Conservation (phyloP, 768 basidiomycete species). For the Filobasidium wieringae region DNA sequence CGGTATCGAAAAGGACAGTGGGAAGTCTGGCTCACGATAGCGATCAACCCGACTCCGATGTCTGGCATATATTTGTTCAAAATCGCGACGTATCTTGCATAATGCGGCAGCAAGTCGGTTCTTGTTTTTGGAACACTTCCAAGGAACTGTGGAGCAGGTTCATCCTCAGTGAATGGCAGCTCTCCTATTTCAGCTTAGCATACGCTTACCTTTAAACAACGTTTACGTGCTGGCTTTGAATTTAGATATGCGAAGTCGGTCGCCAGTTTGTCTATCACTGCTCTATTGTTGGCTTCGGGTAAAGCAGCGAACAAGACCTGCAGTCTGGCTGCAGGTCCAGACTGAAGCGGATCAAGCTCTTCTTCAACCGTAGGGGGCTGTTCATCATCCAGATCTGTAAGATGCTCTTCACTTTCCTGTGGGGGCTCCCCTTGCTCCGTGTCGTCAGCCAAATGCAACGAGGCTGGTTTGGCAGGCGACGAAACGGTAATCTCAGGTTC, state of each 20-base stretch:
- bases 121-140: constrained; percentile 74
- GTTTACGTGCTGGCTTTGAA: constrained; percentile 87
- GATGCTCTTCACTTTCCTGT: neutral
- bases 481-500: constrained; percentile 1
- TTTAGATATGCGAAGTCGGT: constrained; percentile 95
- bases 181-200: neutral
- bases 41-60: constrained; percentile 67
- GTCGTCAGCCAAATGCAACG: neutral
- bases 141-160: constrained; percentile 43
- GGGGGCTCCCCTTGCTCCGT: constrained; percentile 24
- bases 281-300: constrained; percentile 84
- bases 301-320: constrained; percentile 80
- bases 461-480: constrained; percentile 7
- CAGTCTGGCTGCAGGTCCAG: constrained; percentile 82
- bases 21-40: constrained; percentile 49
- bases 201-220: constrained; percentile 62
- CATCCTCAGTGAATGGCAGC: constrained; percentile 42
- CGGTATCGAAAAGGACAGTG: too few relatives aligned
- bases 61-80: constrained; percentile 89
- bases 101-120: constrained; percentile 82
- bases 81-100: constrained; percentile 77
- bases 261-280: constrained; percentile 80
- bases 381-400: constrained; percentile 3
- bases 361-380: constrained; percentile 18
- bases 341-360: constrained; percentile 52